Percentiles rank a stretch among this genome's conserved stretches.
Conservation (phyloP, 2,329 filamentous ascomycete genomes). For the Neofusicoccum sp. region DNA sequence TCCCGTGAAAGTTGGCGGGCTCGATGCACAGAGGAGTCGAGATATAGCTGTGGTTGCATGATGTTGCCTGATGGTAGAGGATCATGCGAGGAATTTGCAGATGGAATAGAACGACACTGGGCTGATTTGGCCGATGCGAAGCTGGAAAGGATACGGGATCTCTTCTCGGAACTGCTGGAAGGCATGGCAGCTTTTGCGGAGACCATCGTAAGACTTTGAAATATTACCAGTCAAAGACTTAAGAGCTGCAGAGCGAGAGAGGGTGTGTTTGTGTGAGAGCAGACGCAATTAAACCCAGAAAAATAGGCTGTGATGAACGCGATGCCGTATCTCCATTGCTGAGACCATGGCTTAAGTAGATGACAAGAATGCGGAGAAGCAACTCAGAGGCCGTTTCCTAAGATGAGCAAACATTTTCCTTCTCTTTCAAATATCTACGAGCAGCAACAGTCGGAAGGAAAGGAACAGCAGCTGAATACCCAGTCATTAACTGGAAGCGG, state of each 20-base stretch:
- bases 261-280: background rate
- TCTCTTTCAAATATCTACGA: background rate
- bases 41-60: too few species aligned
- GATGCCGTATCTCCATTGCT: background rate
- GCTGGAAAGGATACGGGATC: too few species aligned
- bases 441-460: background rate
- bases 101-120: too few species aligned
- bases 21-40: background rate
- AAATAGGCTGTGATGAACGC: background rate
- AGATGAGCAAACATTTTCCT: background rate
- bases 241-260: too few species aligned
- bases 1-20: conserved; percentile 30
- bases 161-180: too few species aligned
- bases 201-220: background rate
- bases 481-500: background rate
- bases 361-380: background rate
- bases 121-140: too few species aligned
- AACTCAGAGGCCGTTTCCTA: background rate
- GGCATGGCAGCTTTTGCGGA: too few species aligned
- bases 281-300: background rate
- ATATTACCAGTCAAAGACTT: too few species aligned
- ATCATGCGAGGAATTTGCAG: background rate
- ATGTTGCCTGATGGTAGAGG: background rate
- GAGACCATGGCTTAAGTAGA: background rate
- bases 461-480: background rate